These are phyloP conservation scores for Epichloe typhina DNA, from an alignment of 2,329 filamentous ascomycete species.

Conservation along the genomic window DNA sequence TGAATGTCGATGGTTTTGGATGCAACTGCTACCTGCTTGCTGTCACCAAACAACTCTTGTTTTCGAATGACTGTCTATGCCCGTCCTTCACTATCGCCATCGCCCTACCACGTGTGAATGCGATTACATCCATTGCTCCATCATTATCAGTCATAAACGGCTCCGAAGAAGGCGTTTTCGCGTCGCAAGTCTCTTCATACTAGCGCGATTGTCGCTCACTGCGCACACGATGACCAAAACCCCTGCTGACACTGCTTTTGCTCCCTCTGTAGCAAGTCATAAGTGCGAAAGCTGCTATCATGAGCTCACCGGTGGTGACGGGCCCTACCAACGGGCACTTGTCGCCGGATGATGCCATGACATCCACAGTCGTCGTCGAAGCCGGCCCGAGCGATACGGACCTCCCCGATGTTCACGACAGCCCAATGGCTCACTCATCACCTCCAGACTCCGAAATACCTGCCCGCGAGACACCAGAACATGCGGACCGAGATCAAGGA, in stretches of 20 bases:
- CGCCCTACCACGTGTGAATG: slow-evolving; percentile 29
- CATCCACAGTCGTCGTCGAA: slow-evolving; percentile 24
- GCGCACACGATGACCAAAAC: slow-evolving; percentile 5
- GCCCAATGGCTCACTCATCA: slow-evolving; percentile 34
- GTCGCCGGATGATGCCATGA: slow-evolving; percentile 37
- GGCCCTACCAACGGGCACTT: slow-evolving; percentile 54
- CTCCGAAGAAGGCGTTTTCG: slow-evolving; percentile 9
- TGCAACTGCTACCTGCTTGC: slow-evolving; percentile 13
- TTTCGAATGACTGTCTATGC: slow-evolving; percentile 31
- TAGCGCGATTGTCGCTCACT: slow-evolving; percentile 10
- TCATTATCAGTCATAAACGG: slow-evolving; percentile 12
- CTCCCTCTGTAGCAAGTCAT: slow-evolving; percentile 33
- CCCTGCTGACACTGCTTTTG: slow-evolving; percentile 23
- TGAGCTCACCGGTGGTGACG: slow-evolving; percentile 48
- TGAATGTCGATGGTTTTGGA: slow-evolving; percentile 20
- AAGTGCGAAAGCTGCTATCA: slow-evolving; percentile 47
- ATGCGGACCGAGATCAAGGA: slow-evolving; percentile 25
- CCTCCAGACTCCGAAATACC: slow-evolving; percentile 27
- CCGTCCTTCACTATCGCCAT: slow-evolving; percentile 32
- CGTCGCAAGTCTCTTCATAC: slow-evolving; percentile 17
- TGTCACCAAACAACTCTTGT: slow-evolving; percentile 10
- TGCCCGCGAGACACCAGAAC: slow-evolving; percentile 27
- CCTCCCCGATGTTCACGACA: slow-evolving; percentile 57
- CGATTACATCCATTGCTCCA: slow-evolving; percentile 28
- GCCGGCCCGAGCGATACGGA: slow-evolving; percentile 47